phyloP scores from a whole-genome alignment of 306 rosid genomes.

The Pachyrhizus erosus region DNA sequence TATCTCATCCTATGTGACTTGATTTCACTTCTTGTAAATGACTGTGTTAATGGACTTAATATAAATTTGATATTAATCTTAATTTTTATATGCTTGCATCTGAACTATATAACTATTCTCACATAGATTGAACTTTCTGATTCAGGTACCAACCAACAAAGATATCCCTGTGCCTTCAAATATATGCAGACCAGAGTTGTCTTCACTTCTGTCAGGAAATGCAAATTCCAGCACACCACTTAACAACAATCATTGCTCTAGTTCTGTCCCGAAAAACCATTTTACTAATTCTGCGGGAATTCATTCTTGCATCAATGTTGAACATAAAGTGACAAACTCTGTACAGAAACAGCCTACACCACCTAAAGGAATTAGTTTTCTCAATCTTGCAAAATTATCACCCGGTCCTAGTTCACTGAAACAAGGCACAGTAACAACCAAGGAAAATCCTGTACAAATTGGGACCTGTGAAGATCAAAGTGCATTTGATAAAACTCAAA shows the following conservation, averaged over 20 bases:
- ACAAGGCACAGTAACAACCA: slow-evolving; percentile 47
- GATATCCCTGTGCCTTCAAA: slow-evolving; percentile 47
- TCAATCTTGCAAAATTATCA: slow-evolving; percentile 52
- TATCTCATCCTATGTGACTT: slow-evolving; percentile 42
- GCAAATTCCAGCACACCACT: slow-evolving; percentile 47
- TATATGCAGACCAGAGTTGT: slow-evolving; percentile 49
- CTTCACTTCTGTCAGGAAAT: slow-evolving; percentile 38
- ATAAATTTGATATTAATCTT: background rate
- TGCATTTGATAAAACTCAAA: slow-evolving; percentile 40
- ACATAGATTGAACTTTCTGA: slow-evolving; percentile 24
- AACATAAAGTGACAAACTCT: slow-evolving; percentile 40
- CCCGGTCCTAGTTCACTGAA: slow-evolving; percentile 39
- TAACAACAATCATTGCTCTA: slow-evolving; percentile 39
- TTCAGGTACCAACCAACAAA: slow-evolving; percentile 62
- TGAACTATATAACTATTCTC: background rate
- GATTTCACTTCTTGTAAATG: slow-evolving; percentile 17
- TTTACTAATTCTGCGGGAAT: slow-evolving; percentile 42
- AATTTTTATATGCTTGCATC: slow-evolving; percentile 7
- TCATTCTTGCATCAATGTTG: slow-evolving; percentile 38
- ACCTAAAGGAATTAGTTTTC: slow-evolving; percentile 66
- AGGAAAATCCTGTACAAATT: slow-evolving; percentile 43
- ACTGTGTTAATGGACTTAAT: background rate
- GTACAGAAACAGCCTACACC: slow-evolving; percentile 42
- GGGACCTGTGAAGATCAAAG: slow-evolving; percentile 35
- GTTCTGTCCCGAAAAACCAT: slow-evolving; percentile 42